Conservation (phyloP, 208 protist species). For the Leishmania martiniquensis region DNA sequence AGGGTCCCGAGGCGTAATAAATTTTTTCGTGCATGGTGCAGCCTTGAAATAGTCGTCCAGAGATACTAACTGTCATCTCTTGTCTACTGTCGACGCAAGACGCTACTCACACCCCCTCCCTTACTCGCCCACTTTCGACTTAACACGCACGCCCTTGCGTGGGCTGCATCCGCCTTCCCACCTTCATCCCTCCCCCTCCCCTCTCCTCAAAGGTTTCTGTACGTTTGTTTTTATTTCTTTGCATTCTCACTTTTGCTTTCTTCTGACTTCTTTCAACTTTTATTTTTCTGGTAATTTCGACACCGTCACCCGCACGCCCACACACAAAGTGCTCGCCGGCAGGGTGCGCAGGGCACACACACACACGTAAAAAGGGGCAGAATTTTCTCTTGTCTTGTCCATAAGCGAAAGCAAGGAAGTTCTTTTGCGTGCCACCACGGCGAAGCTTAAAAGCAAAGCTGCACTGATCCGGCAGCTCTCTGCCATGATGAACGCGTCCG, state of each 20-base stretch:
- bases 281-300: too few relatives aligned
- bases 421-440: background rate
- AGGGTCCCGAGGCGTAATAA: background rate
- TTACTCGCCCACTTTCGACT: background rate
- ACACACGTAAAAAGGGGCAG: background rate
- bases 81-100: background rate
- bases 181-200: background rate
- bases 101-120: background rate
- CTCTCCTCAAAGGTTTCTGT: too few relatives aligned
- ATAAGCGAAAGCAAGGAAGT: background rate
- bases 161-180: background rate
- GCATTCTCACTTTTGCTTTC: constrained; percentile 10
- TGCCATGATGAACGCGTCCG: constrained; percentile 29
- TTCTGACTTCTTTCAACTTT: background rate
- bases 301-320: background rate
- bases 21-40: too few relatives aligned
- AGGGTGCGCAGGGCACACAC: background rate
- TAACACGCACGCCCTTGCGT: background rate
- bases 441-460: constrained; percentile 25
- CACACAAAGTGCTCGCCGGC: background rate
- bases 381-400: too few relatives aligned
- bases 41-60: too few relatives aligned
- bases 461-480: constrained; percentile 31
- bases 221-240: constrained; percentile 18
- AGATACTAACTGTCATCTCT: too few relatives aligned